Evolutionary conservation across 441 rosid species (phyloP).

Genomic region (Gossypium aridum): DNA sequence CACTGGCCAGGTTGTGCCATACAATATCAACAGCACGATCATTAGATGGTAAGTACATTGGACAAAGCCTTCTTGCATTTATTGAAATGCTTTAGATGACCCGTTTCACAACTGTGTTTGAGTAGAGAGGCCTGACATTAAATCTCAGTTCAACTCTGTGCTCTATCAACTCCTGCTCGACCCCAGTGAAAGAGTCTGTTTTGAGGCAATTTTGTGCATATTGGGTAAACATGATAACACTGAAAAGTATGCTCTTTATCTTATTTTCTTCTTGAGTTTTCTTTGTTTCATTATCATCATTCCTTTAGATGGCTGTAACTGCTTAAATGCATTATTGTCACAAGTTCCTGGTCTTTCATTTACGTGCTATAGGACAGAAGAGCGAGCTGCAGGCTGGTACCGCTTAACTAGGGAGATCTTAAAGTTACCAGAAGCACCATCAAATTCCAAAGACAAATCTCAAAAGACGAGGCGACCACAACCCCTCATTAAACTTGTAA

Average conservation of each 20-base stretch:
- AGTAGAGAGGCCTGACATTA: slow-evolving; percentile 76
- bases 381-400: slow-evolving; percentile 98
- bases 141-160: slow-evolving; percentile 87
- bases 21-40: slow-evolving; percentile 86
- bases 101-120: slow-evolving; percentile 19
- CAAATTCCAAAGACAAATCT: slow-evolving; percentile 74
- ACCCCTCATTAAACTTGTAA: slow-evolving; percentile 91
- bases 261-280: not conserved
- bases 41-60: slow-evolving; percentile 66
- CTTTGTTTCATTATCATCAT: not conserved
- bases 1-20: slow-evolving; percentile 93
- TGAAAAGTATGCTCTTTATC: slow-evolving; percentile 53
- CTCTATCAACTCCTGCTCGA: slow-evolving; percentile 95
- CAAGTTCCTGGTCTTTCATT: slow-evolving; percentile 3
- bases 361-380: slow-evolving; percentile 68
- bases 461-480: slow-evolving; percentile 96
- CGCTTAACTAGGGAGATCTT: slow-evolving; percentile 95
- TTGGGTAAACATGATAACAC: slow-evolving; percentile 76
- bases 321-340: not conserved
- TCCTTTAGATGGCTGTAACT: slow-evolving; percentile 2
- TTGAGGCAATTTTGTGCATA: slow-evolving; percentile 89
- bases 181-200: slow-evolving; percentile 99
- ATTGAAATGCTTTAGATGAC: slow-evolving; percentile 18
- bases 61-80: not conserved
- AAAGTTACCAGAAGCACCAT: slow-evolving; percentile 95